Evolutionary conservation across 2,329 filamentous ascomycete species (phyloP), one percentile per base, ranked within the genome.

Genomic region (Epicoccum nigrum): DNA sequence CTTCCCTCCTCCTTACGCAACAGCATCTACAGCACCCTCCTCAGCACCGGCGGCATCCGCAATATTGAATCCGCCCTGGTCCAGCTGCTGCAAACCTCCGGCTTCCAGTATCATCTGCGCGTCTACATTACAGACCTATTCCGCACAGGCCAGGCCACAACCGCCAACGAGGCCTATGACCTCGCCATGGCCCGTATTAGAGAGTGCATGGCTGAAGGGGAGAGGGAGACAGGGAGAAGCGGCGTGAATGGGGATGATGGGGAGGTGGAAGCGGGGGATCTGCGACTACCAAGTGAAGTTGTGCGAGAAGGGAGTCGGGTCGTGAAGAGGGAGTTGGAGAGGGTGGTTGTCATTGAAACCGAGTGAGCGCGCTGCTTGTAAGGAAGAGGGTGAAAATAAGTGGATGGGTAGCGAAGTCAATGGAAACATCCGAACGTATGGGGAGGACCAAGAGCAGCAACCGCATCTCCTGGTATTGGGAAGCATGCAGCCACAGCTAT

Each of bases 61-160:
- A 78, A 79, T 63, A 81, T 87, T 34, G 82, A 85, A 63, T 62
- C 73, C 30, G 76, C 78, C 1, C 76, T 86, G 20, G 75, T 79
- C 51, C 77, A 83, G 62, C 77, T 79, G 17, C 77, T 86, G 9
- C 79, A 83, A 61, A 76, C 81, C 45, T 71, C 75, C n/a, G 83
- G 83, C 59, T 87, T 83, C 83, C 80, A 81, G 33, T 77, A 83
- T 60, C 76, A 76, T 21, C 75, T 87, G 53, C 79, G 79, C 50
- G 74, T 73, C 38, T 79, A 86, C 54, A 76, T 83, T 15, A 78
- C 79, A 38, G 75, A 81, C 48, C 76, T 86, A 32, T 79, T 86
- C 46, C 80, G 83, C 59, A 80, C 77, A 20, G 83, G 83, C 38
- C 79, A 83, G 46, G 82, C 80, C 63, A 78, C 78, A 47, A 83